phyloP scores from a whole-genome alignment of 2,329 filamentous ascomycete species.

The Bipolaris zeicola region DNA sequence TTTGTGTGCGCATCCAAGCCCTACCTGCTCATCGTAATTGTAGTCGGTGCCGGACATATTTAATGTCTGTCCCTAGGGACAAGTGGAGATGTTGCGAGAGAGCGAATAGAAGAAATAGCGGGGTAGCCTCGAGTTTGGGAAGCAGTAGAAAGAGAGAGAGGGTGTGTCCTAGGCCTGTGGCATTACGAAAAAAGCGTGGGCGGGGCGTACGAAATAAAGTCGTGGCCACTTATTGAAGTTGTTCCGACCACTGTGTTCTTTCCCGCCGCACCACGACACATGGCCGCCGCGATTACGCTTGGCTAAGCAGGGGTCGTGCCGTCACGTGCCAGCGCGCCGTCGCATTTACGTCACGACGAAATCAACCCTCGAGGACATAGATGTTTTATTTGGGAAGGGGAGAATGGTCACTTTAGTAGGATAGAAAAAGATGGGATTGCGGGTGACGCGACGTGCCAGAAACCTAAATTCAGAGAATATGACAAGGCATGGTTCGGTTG shows the following conservation, averaged over 20 bases:
- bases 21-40: constrained; percentile 92
- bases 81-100: constrained; percentile 20
- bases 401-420: background rate
- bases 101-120: constrained; percentile 23
- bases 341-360: constrained; percentile 18
- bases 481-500: background rate
- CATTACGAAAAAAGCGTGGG: constrained; percentile 26
- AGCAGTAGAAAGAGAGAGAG: constrained; percentile 19
- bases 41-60: constrained; percentile 72
- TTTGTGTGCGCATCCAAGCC: constrained; percentile 18
- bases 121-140: constrained; percentile 18
- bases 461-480: background rate
- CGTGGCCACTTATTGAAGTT: constrained; percentile 30
- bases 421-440: background rate
- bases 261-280: constrained; percentile 25
- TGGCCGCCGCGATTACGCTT: constrained; percentile 28
- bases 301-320: constrained; percentile 18
- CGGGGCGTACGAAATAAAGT: constrained; percentile 35
- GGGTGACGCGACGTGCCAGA: background rate
- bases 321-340: constrained; percentile 11
- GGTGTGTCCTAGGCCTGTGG: constrained; percentile 22
- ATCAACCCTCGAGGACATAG: background rate
- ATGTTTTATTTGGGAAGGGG: background rate
- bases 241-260: constrained; percentile 41
- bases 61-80: constrained; percentile 29